Percentiles rank a stretch among this genome's conserved stretches.
Evolutionary conservation across 768 basidiomycete genomes (phyloP).

Genomic region (Tulasnella sp.): DNA sequence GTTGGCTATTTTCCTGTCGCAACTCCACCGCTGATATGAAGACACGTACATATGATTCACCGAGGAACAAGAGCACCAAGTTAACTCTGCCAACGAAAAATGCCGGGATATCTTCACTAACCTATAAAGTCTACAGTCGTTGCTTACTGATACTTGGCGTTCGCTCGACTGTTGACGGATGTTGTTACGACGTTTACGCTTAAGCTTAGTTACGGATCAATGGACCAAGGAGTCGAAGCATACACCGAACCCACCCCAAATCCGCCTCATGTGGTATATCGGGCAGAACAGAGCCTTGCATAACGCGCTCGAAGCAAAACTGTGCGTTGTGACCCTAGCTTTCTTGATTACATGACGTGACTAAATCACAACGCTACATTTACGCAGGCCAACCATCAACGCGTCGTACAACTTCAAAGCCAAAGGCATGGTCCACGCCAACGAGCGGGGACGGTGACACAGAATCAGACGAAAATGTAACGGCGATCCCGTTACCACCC

Average conservation of each 20-base stretch:
- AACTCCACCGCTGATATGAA: no score
- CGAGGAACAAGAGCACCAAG: no score
- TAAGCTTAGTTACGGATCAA: background rate
- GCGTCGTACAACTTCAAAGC: background rate
- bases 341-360: no score
- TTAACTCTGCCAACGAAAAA: no score
- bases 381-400: background rate
- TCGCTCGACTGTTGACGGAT: no score
- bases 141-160: no score
- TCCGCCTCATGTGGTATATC: background rate
- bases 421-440: background rate
- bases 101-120: no score
- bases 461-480: background rate
- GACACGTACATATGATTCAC: no score
- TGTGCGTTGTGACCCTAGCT: background rate
- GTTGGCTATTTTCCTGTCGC: no score
- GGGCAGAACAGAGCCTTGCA: background rate
- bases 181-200: background rate
- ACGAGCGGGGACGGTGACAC: conserved; percentile 17
- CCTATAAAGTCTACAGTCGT: no score
- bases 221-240: background rate
- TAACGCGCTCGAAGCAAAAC: background rate
- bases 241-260: background rate
- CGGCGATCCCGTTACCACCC: background rate
- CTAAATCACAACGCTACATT: no score